phyloP scores from a whole-genome alignment of 352 stramenopile species.

The Globisporangium radiosum region DNA sequence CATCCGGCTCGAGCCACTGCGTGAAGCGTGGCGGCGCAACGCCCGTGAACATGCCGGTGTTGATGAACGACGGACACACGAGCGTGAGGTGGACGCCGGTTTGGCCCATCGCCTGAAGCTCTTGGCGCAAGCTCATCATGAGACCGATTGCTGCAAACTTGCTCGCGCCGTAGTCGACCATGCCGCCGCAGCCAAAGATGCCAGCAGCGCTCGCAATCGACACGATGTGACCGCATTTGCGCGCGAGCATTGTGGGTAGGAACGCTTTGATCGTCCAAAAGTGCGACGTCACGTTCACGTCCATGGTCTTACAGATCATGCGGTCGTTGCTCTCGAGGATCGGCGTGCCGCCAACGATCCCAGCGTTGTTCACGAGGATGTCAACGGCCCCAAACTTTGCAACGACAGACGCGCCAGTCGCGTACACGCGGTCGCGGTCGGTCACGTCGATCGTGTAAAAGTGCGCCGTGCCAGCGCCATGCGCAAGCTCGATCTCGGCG shows the following conservation, averaged over 20 bases:
- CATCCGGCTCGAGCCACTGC: constrained; percentile 34
- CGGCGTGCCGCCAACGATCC: constrained; percentile 36
- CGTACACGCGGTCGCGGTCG: constrained; percentile 23
- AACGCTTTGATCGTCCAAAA: constrained; percentile 42
- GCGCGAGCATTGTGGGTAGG: constrained; percentile 30
- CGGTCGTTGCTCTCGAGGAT: constrained; percentile 32
- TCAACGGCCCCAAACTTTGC: constrained; percentile 26
- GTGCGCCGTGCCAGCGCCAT: constrained; percentile 10
- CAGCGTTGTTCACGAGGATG: constrained; percentile 47
- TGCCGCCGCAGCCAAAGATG: constrained; percentile 24
- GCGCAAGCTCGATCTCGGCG: constrained; percentile 22
- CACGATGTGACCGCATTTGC: constrained; percentile 33
- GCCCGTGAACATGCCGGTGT: constrained; percentile 61
- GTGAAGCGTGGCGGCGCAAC: constrained; percentile 31
- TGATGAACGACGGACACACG: constrained; percentile 54
- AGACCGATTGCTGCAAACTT: constrained; percentile 36
- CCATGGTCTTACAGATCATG: constrained; percentile 29
- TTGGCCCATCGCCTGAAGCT: constrained; percentile 33
- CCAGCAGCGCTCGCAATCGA: constrained; percentile 33
- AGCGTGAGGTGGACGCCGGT: constrained; percentile 41
- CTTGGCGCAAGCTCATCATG: constrained; percentile 40
- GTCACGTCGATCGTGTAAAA: constrained; percentile 33
- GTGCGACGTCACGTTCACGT: constrained; percentile 37
- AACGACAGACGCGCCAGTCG: constrained; percentile 14
- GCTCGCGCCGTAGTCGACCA: constrained; percentile 41